Evolutionary conservation across 805 yeast species (phyloP).

Genomic region (Yarrowia sp.): DNA sequence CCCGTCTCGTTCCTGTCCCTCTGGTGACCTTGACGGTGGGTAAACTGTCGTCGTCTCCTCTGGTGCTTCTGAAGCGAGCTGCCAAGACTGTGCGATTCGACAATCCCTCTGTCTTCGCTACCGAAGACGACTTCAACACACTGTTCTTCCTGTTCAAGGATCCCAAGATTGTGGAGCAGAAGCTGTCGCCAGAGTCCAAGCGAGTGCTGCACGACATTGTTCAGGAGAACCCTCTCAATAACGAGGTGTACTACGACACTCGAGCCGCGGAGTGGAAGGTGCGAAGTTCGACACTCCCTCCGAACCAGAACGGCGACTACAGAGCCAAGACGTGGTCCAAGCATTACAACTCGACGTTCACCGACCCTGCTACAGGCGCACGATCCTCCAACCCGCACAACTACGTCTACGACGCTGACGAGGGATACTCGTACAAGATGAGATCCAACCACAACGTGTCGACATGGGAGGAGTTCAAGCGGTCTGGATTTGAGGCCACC

Average conservation of each 20-base stretch:
- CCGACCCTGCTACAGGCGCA: conserved; percentile 35
- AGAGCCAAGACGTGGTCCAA: conserved; percentile 36
- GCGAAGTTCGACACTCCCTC: conserved; percentile 26
- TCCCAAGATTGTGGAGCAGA: conserved; percentile 50
- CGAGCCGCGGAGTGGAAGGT: conserved; percentile 24
- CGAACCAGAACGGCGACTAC: conserved; percentile 32
- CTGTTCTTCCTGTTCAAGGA: conserved; percentile 66
- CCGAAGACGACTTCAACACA: conserved; percentile 74
- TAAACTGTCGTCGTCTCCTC: conserved; percentile 46
- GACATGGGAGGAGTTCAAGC: conserved; percentile 15
- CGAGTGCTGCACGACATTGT: conserved; percentile 49
- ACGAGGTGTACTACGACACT: conserved; percentile 29
- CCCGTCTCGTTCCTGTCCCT: conserved; percentile 55
- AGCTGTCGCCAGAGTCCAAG: conserved; percentile 71
- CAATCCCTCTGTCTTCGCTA: conserved; percentile 63
- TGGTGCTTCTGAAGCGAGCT: conserved; percentile 60
- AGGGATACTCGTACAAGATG: conserved; percentile 11
- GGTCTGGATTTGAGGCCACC: neutral
- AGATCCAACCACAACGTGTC: neutral
- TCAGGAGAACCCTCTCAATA: conserved; percentile 33
- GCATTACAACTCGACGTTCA: conserved; percentile 35
- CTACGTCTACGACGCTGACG: conserved; percentile 36
- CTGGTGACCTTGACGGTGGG: conserved; percentile 56
- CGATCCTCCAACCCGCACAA: conserved; percentile 34
- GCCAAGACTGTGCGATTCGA: conserved; percentile 64